Evolutionary conservation across 2,329 filamentous ascomycete genomes (phyloP), one percentile per base, ranked within the genome.

Genomic region (Xylaria sp.): DNA sequence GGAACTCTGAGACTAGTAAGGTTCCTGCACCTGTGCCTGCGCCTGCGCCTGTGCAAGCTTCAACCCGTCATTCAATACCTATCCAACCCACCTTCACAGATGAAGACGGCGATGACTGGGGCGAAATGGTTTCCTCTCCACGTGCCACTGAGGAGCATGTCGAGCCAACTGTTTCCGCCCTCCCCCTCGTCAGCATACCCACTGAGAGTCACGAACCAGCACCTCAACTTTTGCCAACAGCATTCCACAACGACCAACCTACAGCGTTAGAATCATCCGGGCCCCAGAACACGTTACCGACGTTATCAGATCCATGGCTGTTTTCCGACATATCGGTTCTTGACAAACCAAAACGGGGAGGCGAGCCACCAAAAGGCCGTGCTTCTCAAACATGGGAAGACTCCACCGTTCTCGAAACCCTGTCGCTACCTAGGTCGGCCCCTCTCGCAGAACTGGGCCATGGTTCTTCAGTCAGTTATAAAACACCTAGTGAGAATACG

Each of bases 41-140:
- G n/a, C 19, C 46, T 19, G 4, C 3, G 13, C 41, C 21, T 29
- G 10, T 19, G 10, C 13, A 54, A 51, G 31, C 4, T 13, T 17
- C 48, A 31, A 29, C 29, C 3, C 58, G 44, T 47, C 60, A n/a
- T n/a, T 47, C 37, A 8, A 17, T 19, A 48, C 40, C 48, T 35
- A 44, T 53, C 19, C 57, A 55, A 52, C 46, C 51, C 9, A 38
- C 52, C 8, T 31, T 10, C 23, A 13, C 68, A 0, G 71, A 72
- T 0, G 74, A 77, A 5, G 75, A 77, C 3, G 83, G 84, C 1
- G 83, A 85, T 44, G 84, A 87, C 37, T 87, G 85, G 85, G 85
- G 85, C 2, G 85, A 87, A 62, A 87, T 87, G 85, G 77, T 87
- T 1, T 77, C 76, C 7, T 81, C 80, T 3, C 79, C 77, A 40